Evolutionary conservation across 2,329 filamentous ascomycete genomes (phyloP).

Genomic region (Epichloe typhina): DNA sequence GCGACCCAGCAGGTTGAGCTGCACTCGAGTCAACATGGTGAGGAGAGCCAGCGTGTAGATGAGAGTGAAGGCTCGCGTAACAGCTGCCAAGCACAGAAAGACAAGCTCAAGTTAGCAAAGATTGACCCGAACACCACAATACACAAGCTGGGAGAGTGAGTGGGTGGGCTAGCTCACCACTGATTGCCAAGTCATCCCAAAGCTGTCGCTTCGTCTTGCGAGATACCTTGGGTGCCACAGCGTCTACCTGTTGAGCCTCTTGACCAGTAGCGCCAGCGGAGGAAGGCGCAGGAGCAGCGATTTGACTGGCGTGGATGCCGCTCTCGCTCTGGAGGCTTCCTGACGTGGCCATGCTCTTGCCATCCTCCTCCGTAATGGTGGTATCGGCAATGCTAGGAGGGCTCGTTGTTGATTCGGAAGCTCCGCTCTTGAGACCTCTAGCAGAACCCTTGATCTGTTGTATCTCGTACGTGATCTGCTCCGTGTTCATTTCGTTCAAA

Average conservation of each 20-base stretch:
- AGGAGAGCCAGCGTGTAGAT: constrained; percentile 84
- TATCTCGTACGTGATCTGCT: constrained; percentile 83
- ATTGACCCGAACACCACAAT: no score
- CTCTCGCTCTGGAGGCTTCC: constrained; percentile 67
- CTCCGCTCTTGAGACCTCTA: constrained; percentile 44
- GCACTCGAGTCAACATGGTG: constrained; percentile 83
- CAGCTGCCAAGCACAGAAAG: constrained; percentile 34
- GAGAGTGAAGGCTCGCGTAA: constrained; percentile 81
- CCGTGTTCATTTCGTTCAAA: constrained; percentile 75
- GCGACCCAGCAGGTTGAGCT: constrained; percentile 91
- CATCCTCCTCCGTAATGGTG: constrained; percentile 72
- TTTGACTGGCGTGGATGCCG: constrained; percentile 71
- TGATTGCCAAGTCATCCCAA: constrained; percentile 96
- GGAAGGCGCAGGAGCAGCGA: constrained; percentile 42
- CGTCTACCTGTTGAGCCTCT: constrained; percentile 27
- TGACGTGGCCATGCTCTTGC: constrained; percentile 46
- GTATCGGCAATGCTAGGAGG: constrained; percentile 51
- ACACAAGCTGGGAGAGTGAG: neutral
- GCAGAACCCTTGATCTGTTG: constrained; percentile 74
- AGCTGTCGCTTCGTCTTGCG: constrained; percentile 79
- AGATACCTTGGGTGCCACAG: constrained; percentile 29
- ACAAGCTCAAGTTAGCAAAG: neutral
- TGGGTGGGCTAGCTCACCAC: constrained; percentile 45
- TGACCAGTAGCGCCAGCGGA: constrained; percentile 18
- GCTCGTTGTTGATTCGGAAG: constrained; percentile 35